Base-by-base conservation (phyloP, 2,329 filamentous ascomycete genomes). In the Dactylella cylindrospora region DNA sequence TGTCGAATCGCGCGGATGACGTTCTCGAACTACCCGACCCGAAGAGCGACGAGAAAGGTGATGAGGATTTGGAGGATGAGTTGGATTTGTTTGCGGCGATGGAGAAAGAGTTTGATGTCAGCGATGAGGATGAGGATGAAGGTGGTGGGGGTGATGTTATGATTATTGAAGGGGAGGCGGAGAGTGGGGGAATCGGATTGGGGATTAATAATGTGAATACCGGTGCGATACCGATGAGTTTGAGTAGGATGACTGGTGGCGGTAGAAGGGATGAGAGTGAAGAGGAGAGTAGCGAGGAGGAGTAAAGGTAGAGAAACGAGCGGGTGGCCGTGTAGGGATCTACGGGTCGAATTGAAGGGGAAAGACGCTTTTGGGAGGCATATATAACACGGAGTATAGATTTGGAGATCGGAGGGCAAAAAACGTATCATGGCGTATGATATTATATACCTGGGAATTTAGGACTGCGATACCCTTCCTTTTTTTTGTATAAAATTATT, bases 201-300 rank as follows among this genome's bases (percentile, higher is more conserved):
- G 55, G 47, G 9, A 61, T 61, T 9, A 45, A 39, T 13, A 47
- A 52, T 13, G 13, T 13, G 15, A 13, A 32, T 12, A 36, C 28
- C 0, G 47, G 26, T 0, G 41, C 15, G 12, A n/a, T n/a, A n/a
- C 55, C 55, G 5, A 20, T 53, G 28, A 61, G 55, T 23, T 36
- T 61, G n/a, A 53, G 35, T 22, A 44, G 40, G 5, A 53, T 53
- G 23, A 25, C 32, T 12, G 55, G 54, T 23, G 47, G 47, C 8
- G 43, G 46, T 20, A 40, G 26, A 15, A 40, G 32, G 19, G 46
- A 60, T n/a, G 55, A 61, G 36, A 53, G 47, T n/a, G 47, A 53
- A 10, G 55, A 53, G 29, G 54, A 60, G 32, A 61, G 54, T 19
- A 61, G 55, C 17, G 55, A 61, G 22, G 55, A 61, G 38, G 55